Percentiles rank a stretch among this genome's conserved stretches.
These are phyloP conservation scores for Axilococcus clingmanii DNA, from an alignment of 139 green algal species.

Conservation along the genomic window DNA sequence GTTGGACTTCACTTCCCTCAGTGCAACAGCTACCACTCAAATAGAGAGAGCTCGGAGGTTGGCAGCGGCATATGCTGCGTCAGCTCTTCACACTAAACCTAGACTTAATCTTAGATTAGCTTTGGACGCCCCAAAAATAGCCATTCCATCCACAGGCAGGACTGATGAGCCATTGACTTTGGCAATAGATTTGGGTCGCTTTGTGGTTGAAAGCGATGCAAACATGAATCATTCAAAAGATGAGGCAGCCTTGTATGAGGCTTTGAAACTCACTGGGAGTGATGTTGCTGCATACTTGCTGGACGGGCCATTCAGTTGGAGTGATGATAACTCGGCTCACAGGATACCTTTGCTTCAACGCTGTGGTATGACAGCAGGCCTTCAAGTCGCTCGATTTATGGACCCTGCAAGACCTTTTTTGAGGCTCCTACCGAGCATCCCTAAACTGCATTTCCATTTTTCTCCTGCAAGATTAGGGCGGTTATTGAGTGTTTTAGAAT, in stretches of 20 bases:
- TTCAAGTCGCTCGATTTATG: conserved; percentile 29
- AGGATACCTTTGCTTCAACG: conserved; percentile 49
- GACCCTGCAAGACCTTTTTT: conserved; percentile 34
- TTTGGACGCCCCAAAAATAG: conserved; percentile 79
- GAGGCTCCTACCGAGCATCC: conserved; percentile 38
- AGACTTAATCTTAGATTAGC: conserved; percentile 47
- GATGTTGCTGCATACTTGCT: conserved; percentile 59
- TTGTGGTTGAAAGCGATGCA: conserved; percentile 45
- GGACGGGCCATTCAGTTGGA: conserved; percentile 33
- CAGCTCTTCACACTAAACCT: conserved; percentile 31
- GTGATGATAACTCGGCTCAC: background rate
- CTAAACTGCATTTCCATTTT: conserved; percentile 57
- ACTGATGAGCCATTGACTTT: conserved; percentile 38
- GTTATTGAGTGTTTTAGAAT: conserved; percentile 41
- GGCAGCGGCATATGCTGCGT: conserved; percentile 40
- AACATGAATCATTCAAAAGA: conserved; percentile 30
- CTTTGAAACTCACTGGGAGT: conserved; percentile 35
- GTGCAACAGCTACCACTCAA: conserved; percentile 33
- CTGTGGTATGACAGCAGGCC: conserved; percentile 28
- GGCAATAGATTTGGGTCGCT: conserved; percentile 63
- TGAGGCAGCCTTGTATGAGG: conserved; percentile 71
- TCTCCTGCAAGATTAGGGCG: conserved; percentile 43
- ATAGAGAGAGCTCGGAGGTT: conserved; percentile 42
- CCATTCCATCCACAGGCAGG: conserved; percentile 26
- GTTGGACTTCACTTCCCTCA: conserved; percentile 37